Evolutionary conservation across 768 basidiomycete genomes (phyloP).

Genomic region (Lactifluus hygrophoroides): DNA sequence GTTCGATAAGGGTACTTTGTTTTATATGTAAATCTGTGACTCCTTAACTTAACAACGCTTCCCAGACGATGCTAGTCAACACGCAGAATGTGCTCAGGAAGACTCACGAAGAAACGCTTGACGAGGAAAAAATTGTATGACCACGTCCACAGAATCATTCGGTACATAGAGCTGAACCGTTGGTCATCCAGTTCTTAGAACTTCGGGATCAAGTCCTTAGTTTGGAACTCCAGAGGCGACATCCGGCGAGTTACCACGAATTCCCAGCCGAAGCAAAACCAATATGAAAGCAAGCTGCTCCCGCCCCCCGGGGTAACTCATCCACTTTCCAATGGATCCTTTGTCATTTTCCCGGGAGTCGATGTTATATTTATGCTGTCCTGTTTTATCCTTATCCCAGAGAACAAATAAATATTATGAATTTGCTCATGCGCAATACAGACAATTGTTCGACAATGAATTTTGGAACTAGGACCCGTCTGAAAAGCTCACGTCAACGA

Average conservation of each 20-base stretch:
- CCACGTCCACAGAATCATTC: not conserved
- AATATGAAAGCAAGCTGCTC: not conserved
- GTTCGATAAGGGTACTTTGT: conserved; percentile 49
- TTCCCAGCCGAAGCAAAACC: conserved; percentile 1
- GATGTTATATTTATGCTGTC: not conserved
- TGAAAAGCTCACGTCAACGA: not conserved
- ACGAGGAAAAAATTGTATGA: conserved; percentile 49
- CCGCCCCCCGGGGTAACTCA: too few relatives aligned
- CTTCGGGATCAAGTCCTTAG: conserved; percentile 16
- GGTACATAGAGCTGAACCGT: not conserved
- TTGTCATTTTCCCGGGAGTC: not conserved
- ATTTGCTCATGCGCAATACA: not conserved
- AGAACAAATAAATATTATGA: not conserved
- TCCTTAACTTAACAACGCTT: not conserved
- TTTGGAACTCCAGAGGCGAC: conserved; percentile 3
- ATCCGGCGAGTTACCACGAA: conserved; percentile 4
- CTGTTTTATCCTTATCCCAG: not conserved
- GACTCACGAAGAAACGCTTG: conserved; percentile 40
- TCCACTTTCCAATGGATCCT: too few relatives aligned
- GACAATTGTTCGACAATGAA: not conserved
- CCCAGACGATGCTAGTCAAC: conserved; percentile 59
- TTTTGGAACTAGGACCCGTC: not conserved
- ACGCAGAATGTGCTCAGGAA: conserved; percentile 51
- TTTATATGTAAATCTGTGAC: not conserved
- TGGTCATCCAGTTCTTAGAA: conserved; percentile 18